Base-by-base conservation (phyloP, 1,284 basidiomycete genomes). In the Tilletia setariae region DNA sequence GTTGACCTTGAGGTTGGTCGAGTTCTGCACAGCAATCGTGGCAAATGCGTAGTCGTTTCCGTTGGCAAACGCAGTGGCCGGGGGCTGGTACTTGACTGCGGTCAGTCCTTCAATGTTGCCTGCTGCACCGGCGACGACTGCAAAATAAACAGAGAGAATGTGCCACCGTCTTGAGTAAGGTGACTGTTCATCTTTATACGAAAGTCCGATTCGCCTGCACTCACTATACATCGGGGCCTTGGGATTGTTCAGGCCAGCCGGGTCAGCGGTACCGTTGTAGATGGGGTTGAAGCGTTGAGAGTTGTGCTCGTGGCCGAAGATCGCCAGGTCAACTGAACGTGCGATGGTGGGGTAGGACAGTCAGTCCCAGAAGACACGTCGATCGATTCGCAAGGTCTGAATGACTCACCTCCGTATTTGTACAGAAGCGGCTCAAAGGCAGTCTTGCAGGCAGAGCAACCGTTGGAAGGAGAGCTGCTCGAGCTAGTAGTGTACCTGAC, bases 251-350 rank as follows among this genome's bases (percentile, higher is more conserved):
- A 80, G 66, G 6, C 67, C 67, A 21, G 67, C 68, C 7, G 72
- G 35, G 71, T 76, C 75, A 51, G 76, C 78, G 13, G 68, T 74
- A 69, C 78, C 77, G 21, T 69, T 68, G 62, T 78, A 75, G 28
- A 83, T 72, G 0, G 83, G 83, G 30, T 69, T 73, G 15, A 79
- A 71, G n/a, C 82, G 76, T 69, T 84, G 81, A 64, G 80, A 78
- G 75, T 79, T 81, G 75, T 84, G 83, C 40, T 83, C 82, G 71
- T 84, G 83, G 28, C 83, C 83, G 8, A 73, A 74, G 30, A 73
- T 64, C 56, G 80, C 78, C 56, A 83, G 44, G 65, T 84, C 83
- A 43, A 83, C 82, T 40, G 35, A 40, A 11, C 35, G 11, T 6
- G 35, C 35, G 6, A 40, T 6, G 11, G 11, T 40, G 35, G n/a